Conservation (phyloP, 257 asterid genomes). For the Verbascum thapsus region DNA sequence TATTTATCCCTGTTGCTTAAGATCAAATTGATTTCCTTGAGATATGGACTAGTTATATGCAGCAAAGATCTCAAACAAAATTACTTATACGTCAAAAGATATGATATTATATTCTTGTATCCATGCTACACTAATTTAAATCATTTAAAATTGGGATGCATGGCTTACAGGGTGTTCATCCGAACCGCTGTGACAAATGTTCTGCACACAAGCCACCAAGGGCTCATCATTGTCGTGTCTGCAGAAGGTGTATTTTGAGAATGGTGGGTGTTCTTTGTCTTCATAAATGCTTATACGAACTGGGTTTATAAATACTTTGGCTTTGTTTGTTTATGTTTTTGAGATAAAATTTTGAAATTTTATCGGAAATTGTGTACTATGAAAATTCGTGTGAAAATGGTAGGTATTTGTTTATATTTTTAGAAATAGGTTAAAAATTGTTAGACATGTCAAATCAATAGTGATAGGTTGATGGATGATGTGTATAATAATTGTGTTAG, state of each 20-base stretch:
- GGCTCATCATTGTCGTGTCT: slow-evolving; percentile 95
- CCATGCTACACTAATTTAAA: slow-evolving; percentile 18
- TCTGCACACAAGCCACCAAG: slow-evolving; percentile 79
- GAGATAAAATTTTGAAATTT: too few relatives aligned
- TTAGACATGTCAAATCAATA: too few relatives aligned
- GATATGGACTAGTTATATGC: neutral
- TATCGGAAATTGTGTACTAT: too few relatives aligned
- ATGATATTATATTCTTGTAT: slow-evolving; percentile 15
- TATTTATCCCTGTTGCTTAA: neutral
- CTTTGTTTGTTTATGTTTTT: too few relatives aligned
- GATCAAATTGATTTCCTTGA: neutral
- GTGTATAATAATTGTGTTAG: too few relatives aligned
- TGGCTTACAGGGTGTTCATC: slow-evolving; percentile 42
- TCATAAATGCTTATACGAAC: too few relatives aligned
- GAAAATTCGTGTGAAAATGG: too few relatives aligned
- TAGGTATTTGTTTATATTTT: too few relatives aligned
- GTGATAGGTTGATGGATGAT: too few relatives aligned
- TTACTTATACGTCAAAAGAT: neutral
- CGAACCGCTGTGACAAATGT: slow-evolving; percentile 72
- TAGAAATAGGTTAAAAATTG: too few relatives aligned
- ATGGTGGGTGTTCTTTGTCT: slow-evolving; percentile 68
- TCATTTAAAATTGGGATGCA: slow-evolving; percentile 22
- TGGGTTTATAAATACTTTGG: too few relatives aligned
- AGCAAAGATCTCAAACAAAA: neutral
- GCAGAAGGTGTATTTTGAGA: slow-evolving; percentile 87